These are phyloP conservation scores for Tylopilus balloui DNA, from an alignment of 768 basidiomycete species.

Conservation along the genomic window DNA sequence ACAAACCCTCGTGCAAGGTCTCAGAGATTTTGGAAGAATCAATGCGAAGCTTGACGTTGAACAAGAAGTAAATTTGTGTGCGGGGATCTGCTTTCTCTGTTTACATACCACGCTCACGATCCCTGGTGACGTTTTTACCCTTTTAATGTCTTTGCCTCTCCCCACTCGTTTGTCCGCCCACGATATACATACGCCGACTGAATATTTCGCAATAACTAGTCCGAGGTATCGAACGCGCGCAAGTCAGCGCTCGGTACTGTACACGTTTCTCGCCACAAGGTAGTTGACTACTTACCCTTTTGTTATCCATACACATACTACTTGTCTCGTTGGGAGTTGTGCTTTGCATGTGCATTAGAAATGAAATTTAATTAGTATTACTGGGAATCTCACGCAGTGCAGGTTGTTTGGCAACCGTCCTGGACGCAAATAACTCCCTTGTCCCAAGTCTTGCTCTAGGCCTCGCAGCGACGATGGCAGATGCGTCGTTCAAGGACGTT, in stretches of 20 bases:
- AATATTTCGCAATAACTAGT: slow-evolving; percentile 12
- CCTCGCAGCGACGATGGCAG: slow-evolving; percentile 44
- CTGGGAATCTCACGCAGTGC: slow-evolving; percentile 7
- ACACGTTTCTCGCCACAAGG: background rate
- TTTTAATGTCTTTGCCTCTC: slow-evolving; percentile 1
- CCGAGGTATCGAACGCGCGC: background rate
- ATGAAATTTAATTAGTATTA: too few relatives aligned
- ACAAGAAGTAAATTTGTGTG: slow-evolving; percentile 40
- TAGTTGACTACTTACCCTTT: slow-evolving; percentile 12
- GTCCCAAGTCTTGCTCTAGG: background rate
- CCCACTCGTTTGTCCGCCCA: slow-evolving; percentile 17
- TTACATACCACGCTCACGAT: background rate
- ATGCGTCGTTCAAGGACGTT: slow-evolving; percentile 84
- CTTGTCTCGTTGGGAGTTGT: slow-evolving; percentile 16
- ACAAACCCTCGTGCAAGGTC: slow-evolving; percentile 22
- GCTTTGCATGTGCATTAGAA: slow-evolving; percentile 6
- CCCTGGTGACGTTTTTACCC: slow-evolving; percentile 13
- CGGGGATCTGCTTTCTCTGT: background rate
- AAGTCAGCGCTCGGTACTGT: slow-evolving; percentile 5
- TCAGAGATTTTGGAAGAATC: slow-evolving; percentile 59
- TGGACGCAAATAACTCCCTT: slow-evolving; percentile 17
- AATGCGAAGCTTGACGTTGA: slow-evolving; percentile 60
- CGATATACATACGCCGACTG: slow-evolving; percentile 5
- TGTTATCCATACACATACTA: slow-evolving; percentile 11
- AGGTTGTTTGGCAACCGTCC: slow-evolving; percentile 28